Percentiles rank a stretch among this genome's conserved stretches.
Evolutionary conservation across 345 rosid species (phyloP).

Genomic region (Eucalyptus cloeziana): DNA sequence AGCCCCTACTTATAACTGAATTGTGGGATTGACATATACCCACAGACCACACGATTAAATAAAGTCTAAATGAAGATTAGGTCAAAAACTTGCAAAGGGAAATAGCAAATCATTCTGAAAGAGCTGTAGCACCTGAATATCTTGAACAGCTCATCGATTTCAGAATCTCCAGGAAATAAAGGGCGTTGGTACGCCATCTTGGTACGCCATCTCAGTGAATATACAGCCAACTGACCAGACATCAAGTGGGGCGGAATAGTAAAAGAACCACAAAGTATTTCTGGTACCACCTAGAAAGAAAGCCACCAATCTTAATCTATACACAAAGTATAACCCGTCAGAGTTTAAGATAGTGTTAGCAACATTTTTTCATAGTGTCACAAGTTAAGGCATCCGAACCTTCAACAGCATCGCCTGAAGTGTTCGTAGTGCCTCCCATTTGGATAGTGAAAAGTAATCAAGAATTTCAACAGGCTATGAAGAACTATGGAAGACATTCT

Average conservation of each 20-base stretch:
- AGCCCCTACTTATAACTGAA: neutral
- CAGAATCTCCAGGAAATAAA: conserved; percentile 95
- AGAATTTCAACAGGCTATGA: neutral
- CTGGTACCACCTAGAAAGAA: conserved; percentile 42
- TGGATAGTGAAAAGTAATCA: neutral
- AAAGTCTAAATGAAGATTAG: neutral
- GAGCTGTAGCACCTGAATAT: conserved; percentile 63
- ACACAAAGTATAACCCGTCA: neutral
- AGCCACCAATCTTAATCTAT: neutral
- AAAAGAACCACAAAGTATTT: conserved; percentile 88
- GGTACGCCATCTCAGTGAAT: conserved; percentile 98
- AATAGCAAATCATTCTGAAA: neutral
- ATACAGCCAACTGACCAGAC: conserved; percentile 99
- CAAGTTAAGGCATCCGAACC: neutral
- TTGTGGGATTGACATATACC: neutral
- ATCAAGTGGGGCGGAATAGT: conserved; percentile 93
- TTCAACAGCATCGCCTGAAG: neutral
- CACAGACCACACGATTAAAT: neutral
- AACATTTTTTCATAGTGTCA: neutral
- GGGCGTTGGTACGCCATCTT: conserved; percentile 96
- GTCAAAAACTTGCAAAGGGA: neutral
- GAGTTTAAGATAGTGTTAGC: neutral
- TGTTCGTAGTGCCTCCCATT: neutral
- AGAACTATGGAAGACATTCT: neutral
- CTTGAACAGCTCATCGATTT: conserved; percentile 91